Evolutionary conservation across 495 filamentous ascomycete genomes (phyloP), one percentile per base, ranked within the genome.

Genomic region (Hypoxylon lenormandii): DNA sequence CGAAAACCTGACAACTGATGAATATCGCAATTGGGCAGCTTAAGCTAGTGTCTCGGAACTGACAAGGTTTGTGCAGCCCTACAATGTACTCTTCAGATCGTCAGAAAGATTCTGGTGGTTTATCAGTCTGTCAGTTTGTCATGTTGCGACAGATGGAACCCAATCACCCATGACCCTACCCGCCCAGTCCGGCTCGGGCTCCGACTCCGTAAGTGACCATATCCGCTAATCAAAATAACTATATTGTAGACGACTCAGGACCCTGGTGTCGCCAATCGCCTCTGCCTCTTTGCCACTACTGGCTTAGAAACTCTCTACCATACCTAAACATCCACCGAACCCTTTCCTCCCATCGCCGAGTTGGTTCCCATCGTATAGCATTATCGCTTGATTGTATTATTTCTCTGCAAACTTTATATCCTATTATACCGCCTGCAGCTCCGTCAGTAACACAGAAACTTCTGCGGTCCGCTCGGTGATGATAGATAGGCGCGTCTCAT

Each of bases 21-120:
- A 66, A 54, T 33, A 66, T 70, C 66, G 45, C 68, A 66, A 71
- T 71, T 71, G 68, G 62, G 19, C 51, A 58, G 57, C 47, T 37
- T 43, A 63, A 66, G 68, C 62, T 71, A 71, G 68, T 63, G 68
- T 71, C 68, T 71, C 62, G 58, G 63, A 66, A 48, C 59, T 54
- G 68, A 71, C 68, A 48, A 71, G 68, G 68, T 71, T 71, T 57
- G 68, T 71, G 68, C 58, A 71, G 68, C 58, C 68, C 68, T 71
- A 71, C 30, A 66, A 57, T 38, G 18, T 57, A 36, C 33, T 5
- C 21, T 42, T n/a, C 36, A 37, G 52, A 22, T 19, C 28, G 36
- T 26, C 45, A 49, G 23, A 22, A 16, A 38, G 23, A 47, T 28
- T 12, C 19, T 49, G 42, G 33, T 55, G 60, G 38, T 51, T 46